phyloP scores from a whole-genome alignment of 2,329 filamentous ascomycete species.

The Talaromyces sp. region DNA sequence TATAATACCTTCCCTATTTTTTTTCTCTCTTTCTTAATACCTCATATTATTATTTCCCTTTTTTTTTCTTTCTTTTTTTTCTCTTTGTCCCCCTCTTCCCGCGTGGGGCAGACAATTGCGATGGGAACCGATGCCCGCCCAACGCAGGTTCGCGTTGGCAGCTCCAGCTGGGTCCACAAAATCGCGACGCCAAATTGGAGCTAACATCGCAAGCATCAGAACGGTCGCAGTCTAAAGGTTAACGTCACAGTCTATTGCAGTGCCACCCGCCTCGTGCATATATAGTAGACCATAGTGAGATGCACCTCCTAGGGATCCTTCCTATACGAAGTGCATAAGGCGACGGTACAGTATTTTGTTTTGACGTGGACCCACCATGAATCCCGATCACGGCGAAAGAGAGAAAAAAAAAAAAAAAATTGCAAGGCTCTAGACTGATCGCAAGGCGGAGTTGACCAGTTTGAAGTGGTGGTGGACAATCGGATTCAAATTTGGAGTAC shows the following conservation, averaged over 20 bases:
- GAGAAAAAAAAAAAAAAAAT: no score
- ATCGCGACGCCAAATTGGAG: constrained; percentile 13
- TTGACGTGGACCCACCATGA: constrained; percentile 16
- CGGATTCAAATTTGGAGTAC: background rate
- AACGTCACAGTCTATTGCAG: constrained; percentile 17
- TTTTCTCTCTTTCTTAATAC: background rate
- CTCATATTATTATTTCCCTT: background rate
- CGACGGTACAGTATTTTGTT: background rate
- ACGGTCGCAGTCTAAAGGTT: constrained; percentile 1
- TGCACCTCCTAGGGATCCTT: constrained; percentile 5
- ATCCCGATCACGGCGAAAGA: no score
- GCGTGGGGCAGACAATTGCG: constrained; percentile 24
- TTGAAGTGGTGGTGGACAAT: background rate
- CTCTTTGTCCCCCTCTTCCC: constrained; percentile 16
- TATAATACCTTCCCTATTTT: no score
- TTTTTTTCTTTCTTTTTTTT: constrained; percentile 13
- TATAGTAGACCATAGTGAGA: constrained; percentile 14
- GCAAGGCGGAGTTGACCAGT: background rate
- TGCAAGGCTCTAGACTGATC: background rate
- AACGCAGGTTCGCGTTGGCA: constrained; percentile 18
- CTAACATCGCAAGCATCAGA: constrained; percentile 12
- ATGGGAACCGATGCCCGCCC: constrained; percentile 11
- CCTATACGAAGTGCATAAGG: background rate
- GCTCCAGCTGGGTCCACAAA: constrained; percentile 22
- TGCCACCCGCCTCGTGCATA: constrained; percentile 16